A percentile compares a stretch with the other conserved stretches of the same genome.
phyloP scores from a whole-genome alignment of 345 rosid species.

The Acer negundo region DNA sequence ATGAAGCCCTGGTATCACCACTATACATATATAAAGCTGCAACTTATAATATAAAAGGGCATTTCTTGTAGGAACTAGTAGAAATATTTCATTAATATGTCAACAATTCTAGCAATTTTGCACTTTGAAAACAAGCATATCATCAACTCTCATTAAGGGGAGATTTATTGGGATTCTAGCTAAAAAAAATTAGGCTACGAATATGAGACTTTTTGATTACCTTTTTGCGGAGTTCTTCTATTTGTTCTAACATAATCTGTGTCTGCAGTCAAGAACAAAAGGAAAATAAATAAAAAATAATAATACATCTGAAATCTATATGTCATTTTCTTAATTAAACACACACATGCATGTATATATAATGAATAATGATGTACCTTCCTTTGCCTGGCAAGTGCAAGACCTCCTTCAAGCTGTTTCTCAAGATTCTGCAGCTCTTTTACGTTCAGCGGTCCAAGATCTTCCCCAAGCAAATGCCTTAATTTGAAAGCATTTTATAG shows the following conservation, averaged over 20 bases:
- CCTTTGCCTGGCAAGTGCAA: constrained; percentile 69
- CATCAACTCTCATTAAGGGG: no score
- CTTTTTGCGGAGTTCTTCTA: constrained; percentile 87
- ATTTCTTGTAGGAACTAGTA: not conserved
- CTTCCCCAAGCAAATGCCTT: constrained; percentile 92
- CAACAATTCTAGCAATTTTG: no score
- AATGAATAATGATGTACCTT: constrained; percentile 42
- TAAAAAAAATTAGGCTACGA: no score
- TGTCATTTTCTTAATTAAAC: no score
- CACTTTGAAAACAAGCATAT: no score
- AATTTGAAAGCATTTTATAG: constrained; percentile 1
- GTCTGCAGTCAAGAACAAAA: constrained; percentile 40
- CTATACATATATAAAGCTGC: not conserved
- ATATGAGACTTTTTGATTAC: constrained; percentile 26
- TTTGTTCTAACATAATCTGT: constrained; percentile 75
- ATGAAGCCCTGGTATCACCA: not conserved
- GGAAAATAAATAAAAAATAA: no score
- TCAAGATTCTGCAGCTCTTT: constrained; percentile 77
- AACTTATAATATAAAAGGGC: not conserved
- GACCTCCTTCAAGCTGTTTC: constrained; percentile 83
- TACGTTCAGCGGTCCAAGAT: constrained; percentile 71
- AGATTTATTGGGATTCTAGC: no score
- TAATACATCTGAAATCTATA: no score
- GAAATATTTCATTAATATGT: not conserved
- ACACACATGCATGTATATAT: not conserved